These are phyloP conservation scores for Fraxinus americana DNA, from an alignment of 257 asterid species.

Conservation along the genomic window DNA sequence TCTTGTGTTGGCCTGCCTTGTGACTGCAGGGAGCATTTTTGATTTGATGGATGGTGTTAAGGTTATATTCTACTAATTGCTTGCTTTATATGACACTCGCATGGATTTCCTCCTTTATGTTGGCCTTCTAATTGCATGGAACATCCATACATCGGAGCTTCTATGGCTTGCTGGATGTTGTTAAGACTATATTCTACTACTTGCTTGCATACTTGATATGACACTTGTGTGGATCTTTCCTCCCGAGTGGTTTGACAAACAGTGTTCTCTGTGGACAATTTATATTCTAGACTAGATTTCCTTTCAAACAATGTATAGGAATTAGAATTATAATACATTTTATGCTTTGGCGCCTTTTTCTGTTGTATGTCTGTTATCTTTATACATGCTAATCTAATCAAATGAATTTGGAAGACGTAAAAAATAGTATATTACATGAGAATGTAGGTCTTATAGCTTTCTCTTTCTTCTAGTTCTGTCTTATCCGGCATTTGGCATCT, in stretches of 20 bases:
- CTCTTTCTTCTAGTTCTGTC: conserved; percentile 3
- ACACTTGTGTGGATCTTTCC: neutral
- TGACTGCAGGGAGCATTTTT: neutral
- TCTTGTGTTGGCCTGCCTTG: neutral
- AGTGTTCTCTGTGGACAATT: neutral
- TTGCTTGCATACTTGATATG: conserved; percentile 7
- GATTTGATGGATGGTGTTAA: neutral
- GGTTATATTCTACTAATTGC: conserved; percentile 1
- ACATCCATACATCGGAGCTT: conserved; percentile 1
- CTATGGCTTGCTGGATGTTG: neutral
- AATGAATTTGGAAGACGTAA: neutral
- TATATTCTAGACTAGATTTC: neutral
- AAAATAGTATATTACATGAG: neutral
- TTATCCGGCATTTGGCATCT: conserved; percentile 5
- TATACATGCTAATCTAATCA: neutral
- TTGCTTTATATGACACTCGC: neutral
- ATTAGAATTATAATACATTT: neutral
- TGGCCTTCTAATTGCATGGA: conserved; percentile 7
- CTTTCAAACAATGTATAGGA: neutral
- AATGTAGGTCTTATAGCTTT: conserved; percentile 14
- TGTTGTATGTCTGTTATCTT: neutral
- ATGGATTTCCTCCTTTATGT: neutral
- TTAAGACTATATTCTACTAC: neutral
- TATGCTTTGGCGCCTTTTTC: neutral
- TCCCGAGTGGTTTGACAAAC: conserved; percentile 7